phyloP scores from a whole-genome alignment of 2,329 filamentous ascomycete species.

The Pyricularia sp. region DNA sequence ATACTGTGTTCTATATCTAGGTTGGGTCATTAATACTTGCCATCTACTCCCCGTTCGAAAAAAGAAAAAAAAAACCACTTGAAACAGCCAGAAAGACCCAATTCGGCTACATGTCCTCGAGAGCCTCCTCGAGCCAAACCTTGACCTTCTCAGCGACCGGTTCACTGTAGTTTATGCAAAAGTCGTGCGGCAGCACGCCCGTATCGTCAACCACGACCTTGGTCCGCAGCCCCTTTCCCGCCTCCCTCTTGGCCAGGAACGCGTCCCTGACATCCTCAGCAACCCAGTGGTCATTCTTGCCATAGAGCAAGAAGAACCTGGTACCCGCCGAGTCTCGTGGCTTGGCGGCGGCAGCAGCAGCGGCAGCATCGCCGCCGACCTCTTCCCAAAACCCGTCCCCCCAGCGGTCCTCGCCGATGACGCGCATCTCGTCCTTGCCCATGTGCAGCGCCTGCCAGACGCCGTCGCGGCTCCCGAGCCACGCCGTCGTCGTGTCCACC shows the following conservation, averaged over 20 bases:
- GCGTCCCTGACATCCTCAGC: constrained; percentile 40
- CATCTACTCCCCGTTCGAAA: not conserved
- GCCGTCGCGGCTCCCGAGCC: constrained; percentile 42
- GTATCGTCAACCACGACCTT: constrained; percentile 39
- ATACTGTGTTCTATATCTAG: not conserved
- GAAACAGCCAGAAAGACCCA: not conserved
- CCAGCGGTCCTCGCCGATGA: constrained; percentile 47
- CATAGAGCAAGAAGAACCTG: constrained; percentile 50
- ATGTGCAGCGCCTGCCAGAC: constrained; percentile 47
- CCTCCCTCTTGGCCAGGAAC: constrained; percentile 32
- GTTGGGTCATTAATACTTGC: not conserved
- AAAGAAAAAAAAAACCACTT: not conserved
- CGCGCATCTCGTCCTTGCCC: constrained; percentile 45
- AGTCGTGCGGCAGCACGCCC: constrained; percentile 43
- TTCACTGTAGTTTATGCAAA: constrained; percentile 41
- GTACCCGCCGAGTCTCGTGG: not conserved
- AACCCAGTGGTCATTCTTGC: constrained; percentile 49
- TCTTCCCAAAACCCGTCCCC: constrained; percentile 44
- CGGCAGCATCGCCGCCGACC: constrained; percentile 16
- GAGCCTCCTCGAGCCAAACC: constrained; percentile 40
- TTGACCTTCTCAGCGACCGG: constrained; percentile 33
- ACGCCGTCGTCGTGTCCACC: constrained; percentile 35
- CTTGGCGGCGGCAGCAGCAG: constrained; percentile 10
- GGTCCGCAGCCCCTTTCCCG: constrained; percentile 23
- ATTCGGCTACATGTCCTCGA: constrained; percentile 3